A percentile compares a stretch with the other conserved stretches of the same genome.
Evolutionary conservation across 768 basidiomycete genomes (phyloP).

Genomic region (Leccinellum luteum): DNA sequence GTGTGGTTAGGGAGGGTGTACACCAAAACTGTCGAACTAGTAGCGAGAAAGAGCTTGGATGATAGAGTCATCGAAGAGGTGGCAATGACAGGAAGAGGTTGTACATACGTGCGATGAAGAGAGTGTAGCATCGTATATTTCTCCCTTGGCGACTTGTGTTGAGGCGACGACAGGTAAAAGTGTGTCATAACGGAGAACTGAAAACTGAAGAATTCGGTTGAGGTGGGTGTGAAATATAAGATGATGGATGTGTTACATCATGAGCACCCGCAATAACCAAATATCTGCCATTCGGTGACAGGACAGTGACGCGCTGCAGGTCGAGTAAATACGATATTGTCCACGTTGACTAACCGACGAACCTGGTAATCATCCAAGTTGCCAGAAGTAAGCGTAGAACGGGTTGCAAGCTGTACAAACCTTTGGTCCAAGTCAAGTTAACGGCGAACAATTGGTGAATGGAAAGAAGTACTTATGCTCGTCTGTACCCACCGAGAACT

Average conservation of each 20-base stretch:
- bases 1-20: conserved; percentile 49
- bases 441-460: not conserved
- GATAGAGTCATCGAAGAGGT: not conserved
- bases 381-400: conserved; percentile 57
- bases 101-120: conserved; percentile 56
- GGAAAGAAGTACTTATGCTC: conserved; percentile 52
- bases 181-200: conserved; percentile 63
- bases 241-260: conserved; percentile 46
- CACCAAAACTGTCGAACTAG: conserved; percentile 60
- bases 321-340: conserved; percentile 6
- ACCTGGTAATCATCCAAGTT: conserved; percentile 87
- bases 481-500: conserved; percentile 48
- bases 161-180: conserved; percentile 47
- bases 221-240: conserved; percentile 15
- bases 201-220: conserved; percentile 41
- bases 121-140: conserved; percentile 87
- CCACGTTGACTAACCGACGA: conserved; percentile 1
- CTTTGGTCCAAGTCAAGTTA: conserved; percentile 14
- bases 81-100: not conserved
- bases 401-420: conserved; percentile 36
- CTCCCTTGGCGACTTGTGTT: conserved; percentile 58
- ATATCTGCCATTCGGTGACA: conserved; percentile 66
- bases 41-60: conserved; percentile 61
- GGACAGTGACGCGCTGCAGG: conserved; percentile 74
- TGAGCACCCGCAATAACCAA: conserved; percentile 73